Evolutionary conservation across 441 rosid genomes (phyloP), one percentile per base, ranked within the genome.

Genomic region (Corymbia calophylla): DNA sequence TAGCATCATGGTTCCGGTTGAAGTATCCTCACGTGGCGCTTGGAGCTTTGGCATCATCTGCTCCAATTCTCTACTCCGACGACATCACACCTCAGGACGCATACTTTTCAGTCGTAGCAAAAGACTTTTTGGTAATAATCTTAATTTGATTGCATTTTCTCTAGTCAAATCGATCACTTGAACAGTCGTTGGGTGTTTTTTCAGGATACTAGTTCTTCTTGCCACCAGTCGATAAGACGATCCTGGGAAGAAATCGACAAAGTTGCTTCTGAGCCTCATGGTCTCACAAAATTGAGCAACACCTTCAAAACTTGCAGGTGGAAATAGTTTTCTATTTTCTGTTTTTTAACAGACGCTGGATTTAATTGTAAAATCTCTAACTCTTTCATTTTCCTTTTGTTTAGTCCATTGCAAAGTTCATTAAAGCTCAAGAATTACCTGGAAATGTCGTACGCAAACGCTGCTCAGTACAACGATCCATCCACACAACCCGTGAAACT

Each of bases 31-130:
- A 95, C 21, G 88, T 94, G 8, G 95, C 94, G 9, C 91, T 94
- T 7, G 97, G 96, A 88, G 96, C 97, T 54, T 66, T 95, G 51
- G 97, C 97, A 44, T 95, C 96, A 17, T 94, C 97, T 12, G 97
- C 96, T 29, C 95, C 96, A n/a, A 89, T 95, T 32, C 94, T 95
- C 58, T 95, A 94, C 90, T 95, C 94, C 73, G 95, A 95, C 47
- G 88, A 94, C 70, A 89, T 94, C 44, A 92, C 95, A 9, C 94
- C 95, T 7, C 90, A 82, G 17, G 70, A 92, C 89, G 95, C 92
- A 70, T 95, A 94, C 68, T 91, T 89, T 86, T 90, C 94, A 51
- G 39, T 94, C 49, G 95, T 93, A 85, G 88, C 95, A 91, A 92
- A 91, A 86, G 95, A n/a, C n/a, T n/a, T n/a, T n/a, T n/a, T n/a